Evolutionary conservation across 106 monocot species (phyloP).

Genomic region (Apostasia shenzhenica): DNA sequence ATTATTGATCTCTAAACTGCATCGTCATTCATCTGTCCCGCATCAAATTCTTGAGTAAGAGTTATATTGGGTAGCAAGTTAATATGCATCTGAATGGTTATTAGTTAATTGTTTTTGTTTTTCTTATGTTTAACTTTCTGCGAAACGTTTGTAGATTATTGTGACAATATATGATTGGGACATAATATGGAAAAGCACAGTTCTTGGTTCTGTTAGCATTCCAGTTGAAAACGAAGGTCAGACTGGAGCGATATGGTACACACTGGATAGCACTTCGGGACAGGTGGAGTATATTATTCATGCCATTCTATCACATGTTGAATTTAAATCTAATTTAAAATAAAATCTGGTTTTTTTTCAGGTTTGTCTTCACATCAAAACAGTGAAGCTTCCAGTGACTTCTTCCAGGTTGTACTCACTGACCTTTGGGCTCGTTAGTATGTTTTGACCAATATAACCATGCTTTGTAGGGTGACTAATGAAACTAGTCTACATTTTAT

Average conservation of each 20-base stretch:
- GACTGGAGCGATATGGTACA: constrained; percentile 75
- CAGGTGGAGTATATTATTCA: constrained; percentile 42
- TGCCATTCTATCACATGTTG: constrained; percentile 1
- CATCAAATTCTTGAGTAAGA: no score
- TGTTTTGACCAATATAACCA: no score
- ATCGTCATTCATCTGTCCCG: no score
- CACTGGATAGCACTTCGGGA: constrained; percentile 77
- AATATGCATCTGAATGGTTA: not conserved
- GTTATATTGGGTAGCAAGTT: no score
- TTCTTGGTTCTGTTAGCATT: constrained; percentile 91
- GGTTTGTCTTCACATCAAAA: constrained; percentile 97
- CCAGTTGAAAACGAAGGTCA: constrained; percentile 74
- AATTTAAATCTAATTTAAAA: not conserved
- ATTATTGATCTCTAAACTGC: no score
- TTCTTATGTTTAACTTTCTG: constrained; percentile 5
- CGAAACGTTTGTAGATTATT: constrained; percentile 48
- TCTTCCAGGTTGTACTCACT: constrained; percentile 57
- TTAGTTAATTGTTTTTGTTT: not conserved
- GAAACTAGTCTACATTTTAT: no score
- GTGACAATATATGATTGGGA: constrained; percentile 99
- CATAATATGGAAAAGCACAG: constrained; percentile 95
- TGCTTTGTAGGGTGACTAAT: no score
- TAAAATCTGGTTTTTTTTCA: constrained; percentile 14
- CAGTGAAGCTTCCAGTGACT: constrained; percentile 44
- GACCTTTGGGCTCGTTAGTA: constrained; percentile 4